Conservation (phyloP, 345 rosid species). For the Bretschneidera sinensis region DNA sequence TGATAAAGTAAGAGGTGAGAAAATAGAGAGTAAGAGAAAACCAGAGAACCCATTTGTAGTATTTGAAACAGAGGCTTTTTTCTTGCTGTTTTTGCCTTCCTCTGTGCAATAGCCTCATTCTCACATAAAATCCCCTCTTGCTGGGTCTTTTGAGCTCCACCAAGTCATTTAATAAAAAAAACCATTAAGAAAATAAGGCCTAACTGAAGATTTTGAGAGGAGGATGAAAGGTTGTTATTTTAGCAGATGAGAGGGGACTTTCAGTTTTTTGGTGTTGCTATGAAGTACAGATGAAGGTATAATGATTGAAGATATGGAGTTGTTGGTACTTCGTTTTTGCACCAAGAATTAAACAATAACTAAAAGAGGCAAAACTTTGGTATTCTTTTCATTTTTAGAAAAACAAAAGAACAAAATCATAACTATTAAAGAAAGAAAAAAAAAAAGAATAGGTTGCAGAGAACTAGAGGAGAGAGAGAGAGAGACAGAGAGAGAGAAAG, state of each 20-base stretch:
- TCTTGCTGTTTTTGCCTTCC: slow-evolving; percentile 39
- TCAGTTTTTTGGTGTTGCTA: slow-evolving; percentile 38
- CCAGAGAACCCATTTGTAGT: slow-evolving; percentile 88
- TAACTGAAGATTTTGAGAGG: not conserved
- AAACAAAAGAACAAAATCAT: not conserved
- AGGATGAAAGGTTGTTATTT: not conserved
- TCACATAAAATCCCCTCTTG: slow-evolving; percentile 39
- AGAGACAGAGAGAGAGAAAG: slow-evolving; percentile 17
- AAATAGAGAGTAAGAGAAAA: slow-evolving; percentile 66
- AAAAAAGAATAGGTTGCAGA: not conserved
- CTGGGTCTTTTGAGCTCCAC: slow-evolving; percentile 38
- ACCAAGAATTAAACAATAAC: slow-evolving; percentile 1
- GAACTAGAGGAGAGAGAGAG: not conserved
- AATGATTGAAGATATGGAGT: slow-evolving; percentile 33
- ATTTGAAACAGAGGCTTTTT: slow-evolving; percentile 40
- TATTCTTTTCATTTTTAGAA: slow-evolving; percentile 9
- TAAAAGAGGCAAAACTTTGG: slow-evolving; percentile 2
- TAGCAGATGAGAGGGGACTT: slow-evolving; percentile 45
- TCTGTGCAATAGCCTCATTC: slow-evolving; percentile 44
- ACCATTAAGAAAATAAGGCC: not conserved
- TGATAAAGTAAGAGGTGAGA: slow-evolving; percentile 58
- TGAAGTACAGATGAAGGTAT: slow-evolving; percentile 52
- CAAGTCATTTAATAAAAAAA: slow-evolving; percentile 37
- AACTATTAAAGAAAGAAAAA: not conserved
- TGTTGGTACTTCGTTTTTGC: slow-evolving; percentile 42